Base-by-base conservation (phyloP, 2,329 filamentous ascomycete genomes). In the Colletotrichum paranaense region DNA sequence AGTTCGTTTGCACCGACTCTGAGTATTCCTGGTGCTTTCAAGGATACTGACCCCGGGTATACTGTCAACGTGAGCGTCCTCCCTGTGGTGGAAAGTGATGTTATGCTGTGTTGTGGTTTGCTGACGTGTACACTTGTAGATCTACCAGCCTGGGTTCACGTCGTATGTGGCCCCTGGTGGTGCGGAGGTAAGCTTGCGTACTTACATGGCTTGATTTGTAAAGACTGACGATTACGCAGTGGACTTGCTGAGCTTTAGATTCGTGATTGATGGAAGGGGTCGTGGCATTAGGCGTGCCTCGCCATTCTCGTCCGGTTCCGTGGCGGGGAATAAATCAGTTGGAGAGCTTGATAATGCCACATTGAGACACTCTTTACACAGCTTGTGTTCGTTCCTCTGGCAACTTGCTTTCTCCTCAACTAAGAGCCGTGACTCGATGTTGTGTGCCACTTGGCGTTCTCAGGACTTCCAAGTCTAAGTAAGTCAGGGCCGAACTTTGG, bases 1-100 rank as follows among this genome's bases (percentile, higher is more conserved):
- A 77, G 76, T 62, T 79, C 74, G 26, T 81, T 83, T 26, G 74
- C 77, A 1, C 74, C 78, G 38, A 82, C 81, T 1, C 80, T 79
- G 35, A 78, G 78, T 76, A 84, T 86, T 62, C 84, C 84, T n/a
- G 85, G 84, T 5, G 81, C 80, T 7, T 82, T 85, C 80, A 83
- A 82, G 76, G 79, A 78, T n/a, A 82, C 78, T 6, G 85, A 86
- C 74, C 82, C 84, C 0, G 85, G 85, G 22, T 86, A 86, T 77
- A 84, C 82, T 5, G 81, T 80, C 75, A 87, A 87, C 76, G 84
- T 86, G 63, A 74, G 83, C 74, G 30, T 11, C 42, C 9, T 11
- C 42, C 9, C 22, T 16, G 42, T 26, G 4, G 28, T 19, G 6
- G 9, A 7, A n/a, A 26, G 26, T 26, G 26, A 26, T 26, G 26